These are phyloP conservation scores for Microcyclospora pomicola DNA, from an alignment of 2,329 filamentous ascomycete genomes.

Conservation along the genomic window DNA sequence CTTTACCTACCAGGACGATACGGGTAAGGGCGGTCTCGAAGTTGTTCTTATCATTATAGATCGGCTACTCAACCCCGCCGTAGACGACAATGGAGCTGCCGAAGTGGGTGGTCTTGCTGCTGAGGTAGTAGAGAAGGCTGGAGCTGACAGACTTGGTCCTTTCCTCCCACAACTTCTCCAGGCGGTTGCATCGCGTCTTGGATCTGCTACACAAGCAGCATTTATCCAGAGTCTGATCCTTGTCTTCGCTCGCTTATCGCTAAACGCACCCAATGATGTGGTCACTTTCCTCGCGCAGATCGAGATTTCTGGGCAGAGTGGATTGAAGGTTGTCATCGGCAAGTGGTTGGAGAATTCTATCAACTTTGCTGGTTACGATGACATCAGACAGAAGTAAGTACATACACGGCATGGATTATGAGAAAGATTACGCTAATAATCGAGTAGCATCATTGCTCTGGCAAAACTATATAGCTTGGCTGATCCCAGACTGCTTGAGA, in stretches of 20 bases:
- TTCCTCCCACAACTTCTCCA: conserved; percentile 78
- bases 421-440: conserved; percentile 3
- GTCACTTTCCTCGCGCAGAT: conserved; percentile 82
- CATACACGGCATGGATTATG: background rate
- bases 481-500: conserved; percentile 63
- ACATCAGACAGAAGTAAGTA: conserved; percentile 84
- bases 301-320: conserved; percentile 63
- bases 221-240: conserved; percentile 95
- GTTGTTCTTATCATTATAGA: conserved; percentile 86
- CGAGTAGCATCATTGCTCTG: conserved; percentile 69
- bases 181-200: conserved; percentile 74
- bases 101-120: conserved; percentile 91
- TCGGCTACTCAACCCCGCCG: conserved; percentile 63
- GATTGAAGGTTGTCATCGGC: conserved; percentile 74
- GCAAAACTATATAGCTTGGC: conserved; percentile 82
- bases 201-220: conserved; percentile 65
- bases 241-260: conserved; percentile 81
- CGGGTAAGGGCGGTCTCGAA: conserved; percentile 72
- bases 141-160: conserved; percentile 76
- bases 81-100: conserved; percentile 90
- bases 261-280: conserved; percentile 75
- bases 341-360: conserved; percentile 98
- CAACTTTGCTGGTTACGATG: conserved; percentile 95
- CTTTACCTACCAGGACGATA: conserved; percentile 68
- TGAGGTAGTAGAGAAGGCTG: conserved; percentile 89